Evolutionary conservation across 441 rosid species (phyloP).

Genomic region (Viola pubescens): DNA sequence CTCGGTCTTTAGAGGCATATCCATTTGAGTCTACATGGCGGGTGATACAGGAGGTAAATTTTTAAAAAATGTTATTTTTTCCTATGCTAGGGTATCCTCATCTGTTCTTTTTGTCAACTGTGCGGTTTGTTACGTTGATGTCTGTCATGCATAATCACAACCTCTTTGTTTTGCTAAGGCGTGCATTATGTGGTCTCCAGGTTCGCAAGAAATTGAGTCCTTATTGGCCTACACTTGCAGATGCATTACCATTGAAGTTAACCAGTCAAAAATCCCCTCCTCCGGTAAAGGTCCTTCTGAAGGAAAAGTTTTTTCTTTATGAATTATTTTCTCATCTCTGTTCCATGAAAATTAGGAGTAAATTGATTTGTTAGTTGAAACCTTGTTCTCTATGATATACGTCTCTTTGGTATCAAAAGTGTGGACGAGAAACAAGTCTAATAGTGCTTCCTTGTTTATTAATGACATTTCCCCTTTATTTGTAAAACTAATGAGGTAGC

Average conservation of each 20-base stretch:
- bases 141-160: neutral
- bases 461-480: no score
- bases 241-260: constrained; percentile 55
- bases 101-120: constrained; percentile 2
- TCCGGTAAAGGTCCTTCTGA: constrained; percentile 28
- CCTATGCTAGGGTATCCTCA: neutral
- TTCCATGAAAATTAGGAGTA: neutral
- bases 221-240: constrained; percentile 73
- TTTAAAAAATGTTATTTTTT: neutral
- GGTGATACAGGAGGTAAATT: constrained; percentile 62
- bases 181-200: constrained; percentile 31
- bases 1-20: constrained; percentile 53
- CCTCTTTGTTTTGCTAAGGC: constrained; percentile 11
- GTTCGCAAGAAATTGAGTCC: constrained; percentile 55
- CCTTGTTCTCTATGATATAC: no score
- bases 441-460: no score
- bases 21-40: constrained; percentile 89
- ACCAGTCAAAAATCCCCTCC: constrained; percentile 45
- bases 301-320: constrained; percentile 1
- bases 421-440: no score
- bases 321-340: neutral
- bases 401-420: no score
- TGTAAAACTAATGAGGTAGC: no score
- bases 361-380: no score
- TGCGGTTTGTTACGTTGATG: constrained; percentile 4